phyloP scores from a whole-genome alignment of 1,284 basidiomycete genomes.

The Ganoderma lucidum region DNA sequence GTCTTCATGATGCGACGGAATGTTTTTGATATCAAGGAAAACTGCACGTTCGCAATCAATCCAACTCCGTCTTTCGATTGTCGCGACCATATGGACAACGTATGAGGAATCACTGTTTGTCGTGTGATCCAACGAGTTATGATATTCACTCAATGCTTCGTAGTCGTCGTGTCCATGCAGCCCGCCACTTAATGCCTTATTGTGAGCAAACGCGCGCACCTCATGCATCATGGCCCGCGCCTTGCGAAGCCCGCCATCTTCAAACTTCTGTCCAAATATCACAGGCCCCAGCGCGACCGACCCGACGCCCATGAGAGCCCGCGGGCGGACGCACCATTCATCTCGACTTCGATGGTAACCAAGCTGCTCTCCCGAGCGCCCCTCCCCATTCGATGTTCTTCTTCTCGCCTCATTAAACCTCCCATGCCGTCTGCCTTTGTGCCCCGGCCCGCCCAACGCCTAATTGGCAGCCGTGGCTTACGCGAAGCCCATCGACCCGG shows the following conservation, averaged over 20 bases:
- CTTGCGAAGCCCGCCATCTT: not conserved
- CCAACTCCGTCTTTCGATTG: not conserved
- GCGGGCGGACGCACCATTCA: conserved; percentile 1
- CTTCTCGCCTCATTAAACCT: conserved; percentile 5
- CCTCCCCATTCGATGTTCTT: not conserved
- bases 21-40: not conserved
- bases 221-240: conserved; percentile 10
- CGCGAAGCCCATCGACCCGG: conserved; percentile 1
- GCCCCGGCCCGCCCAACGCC: conserved; percentile 12
- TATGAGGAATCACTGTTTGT: not conserved
- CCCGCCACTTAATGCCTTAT: not conserved
- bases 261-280: not conserved
- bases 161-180: not conserved
- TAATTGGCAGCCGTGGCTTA: conserved; percentile 9
- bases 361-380: conserved; percentile 1
- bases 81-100: not conserved
- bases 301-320: conserved; percentile 7
- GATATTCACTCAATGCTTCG: not conserved
- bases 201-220: not conserved
- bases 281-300: not conserved
- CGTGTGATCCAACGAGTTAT: not conserved
- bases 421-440: not conserved
- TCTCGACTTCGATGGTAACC: conserved; percentile 7
- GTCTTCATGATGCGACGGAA: not conserved
- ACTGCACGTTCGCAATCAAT: not conserved